Percentiles rank a stretch among this genome's conserved stretches.
phyloP scores from a whole-genome alignment of 768 basidiomycete genomes.

The Mycena floridula region DNA sequence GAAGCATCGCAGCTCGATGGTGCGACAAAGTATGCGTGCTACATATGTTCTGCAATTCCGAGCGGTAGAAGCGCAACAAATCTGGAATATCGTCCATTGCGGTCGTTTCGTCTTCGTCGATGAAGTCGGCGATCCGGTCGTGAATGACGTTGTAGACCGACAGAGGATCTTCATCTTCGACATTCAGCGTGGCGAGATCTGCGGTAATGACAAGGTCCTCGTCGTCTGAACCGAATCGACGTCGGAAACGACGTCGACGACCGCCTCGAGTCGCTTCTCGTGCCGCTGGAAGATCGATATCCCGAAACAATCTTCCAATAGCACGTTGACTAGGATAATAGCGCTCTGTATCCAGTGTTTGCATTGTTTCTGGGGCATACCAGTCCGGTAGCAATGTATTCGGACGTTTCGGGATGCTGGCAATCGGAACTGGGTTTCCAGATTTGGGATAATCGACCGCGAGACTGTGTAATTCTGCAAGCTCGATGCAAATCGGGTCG shows the following conservation, averaged over 20 bases:
- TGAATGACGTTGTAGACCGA: constrained; percentile 13
- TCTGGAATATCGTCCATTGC: constrained; percentile 2
- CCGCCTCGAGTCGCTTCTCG: background rate
- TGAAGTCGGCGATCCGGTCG: constrained; percentile 18
- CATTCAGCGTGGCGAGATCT: background rate
- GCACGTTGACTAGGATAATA: constrained; percentile 51
- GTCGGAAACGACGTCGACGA: background rate
- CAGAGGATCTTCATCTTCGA: background rate
- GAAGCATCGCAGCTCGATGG: constrained; percentile 33
- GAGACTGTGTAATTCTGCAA: constrained; percentile 54
- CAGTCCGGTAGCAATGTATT: constrained; percentile 47
- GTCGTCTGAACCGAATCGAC: background rate
- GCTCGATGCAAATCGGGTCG: constrained; percentile 42
- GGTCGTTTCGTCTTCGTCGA: constrained; percentile 11
- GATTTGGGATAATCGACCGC: constrained; percentile 68
- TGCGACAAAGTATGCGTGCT: constrained; percentile 38
- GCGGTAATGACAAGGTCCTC: background rate
- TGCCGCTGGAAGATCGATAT: constrained; percentile 42
- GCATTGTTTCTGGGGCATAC: constrained; percentile 56
- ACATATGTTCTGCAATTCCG: constrained; percentile 44
- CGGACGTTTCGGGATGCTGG: constrained; percentile 38
- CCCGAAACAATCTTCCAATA: constrained; percentile 59
- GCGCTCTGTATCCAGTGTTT: constrained; percentile 18
- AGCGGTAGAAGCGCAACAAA: constrained; percentile 36
- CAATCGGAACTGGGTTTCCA: constrained; percentile 35